A percentile compares a stretch with the other conserved stretches of the same genome.
Conservation (phyloP, 108 stramenopile species). For the Cyclostephanos tholiformis region DNA sequence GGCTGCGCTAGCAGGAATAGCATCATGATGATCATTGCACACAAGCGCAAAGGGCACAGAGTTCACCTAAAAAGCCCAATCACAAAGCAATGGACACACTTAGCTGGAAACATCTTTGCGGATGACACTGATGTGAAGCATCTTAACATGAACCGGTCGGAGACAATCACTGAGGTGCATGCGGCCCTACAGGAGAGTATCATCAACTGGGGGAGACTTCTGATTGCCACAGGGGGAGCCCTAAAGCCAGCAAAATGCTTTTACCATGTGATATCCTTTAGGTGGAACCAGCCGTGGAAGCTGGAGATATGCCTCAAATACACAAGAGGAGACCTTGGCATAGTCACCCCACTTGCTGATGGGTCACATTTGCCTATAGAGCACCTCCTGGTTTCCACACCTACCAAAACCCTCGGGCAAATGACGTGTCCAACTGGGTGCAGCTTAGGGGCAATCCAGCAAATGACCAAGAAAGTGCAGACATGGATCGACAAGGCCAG, state of each 20-base stretch:
- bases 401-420: slow-evolving; percentile 18
- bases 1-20: too few relatives aligned
- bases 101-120: too few relatives aligned
- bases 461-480: slow-evolving; percentile 13
- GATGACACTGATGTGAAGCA: neutral
- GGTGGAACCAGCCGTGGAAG: neutral
- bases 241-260: too few relatives aligned
- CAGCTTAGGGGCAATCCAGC: neutral
- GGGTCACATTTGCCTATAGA: slow-evolving; percentile 1
- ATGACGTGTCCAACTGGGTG: slow-evolving; percentile 3
- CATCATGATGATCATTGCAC: too few relatives aligned
- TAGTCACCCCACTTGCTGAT: slow-evolving; percentile 17
- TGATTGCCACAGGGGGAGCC: too few relatives aligned
- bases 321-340: neutral
- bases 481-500: too few relatives aligned
- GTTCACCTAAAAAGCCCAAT: too few relatives aligned
- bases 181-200: too few relatives aligned
- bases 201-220: too few relatives aligned
- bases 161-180: neutral
- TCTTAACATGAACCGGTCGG: neutral
- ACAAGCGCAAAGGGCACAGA: too few relatives aligned
- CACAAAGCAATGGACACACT: too few relatives aligned
- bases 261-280: slow-evolving; percentile 20
- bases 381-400: neutral
- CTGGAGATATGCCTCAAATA: slow-evolving; percentile 18